A percentile compares a stretch with the other conserved stretches of the same genome.
phyloP scores from a whole-genome alignment of 2,329 filamentous ascomycete genomes.

The Clonostachys rhizophaga region DNA sequence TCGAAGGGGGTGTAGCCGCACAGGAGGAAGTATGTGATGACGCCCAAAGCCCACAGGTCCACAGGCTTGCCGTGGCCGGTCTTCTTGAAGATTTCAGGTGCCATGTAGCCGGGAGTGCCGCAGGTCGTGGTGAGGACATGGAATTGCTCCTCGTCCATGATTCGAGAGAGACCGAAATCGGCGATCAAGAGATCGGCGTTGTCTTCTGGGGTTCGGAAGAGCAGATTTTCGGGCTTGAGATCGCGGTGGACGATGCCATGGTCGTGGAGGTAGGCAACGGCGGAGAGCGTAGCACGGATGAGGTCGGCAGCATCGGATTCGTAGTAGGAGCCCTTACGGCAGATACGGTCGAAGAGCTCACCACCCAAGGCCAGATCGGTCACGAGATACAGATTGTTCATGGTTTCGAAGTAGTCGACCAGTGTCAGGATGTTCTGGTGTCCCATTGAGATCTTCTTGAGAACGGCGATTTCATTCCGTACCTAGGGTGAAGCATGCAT shows the following conservation, averaged over 20 bases:
- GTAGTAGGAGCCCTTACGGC: constrained; percentile 97
- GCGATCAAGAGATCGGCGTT: constrained; percentile 96
- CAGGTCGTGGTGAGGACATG: constrained; percentile 97
- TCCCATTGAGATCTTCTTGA: constrained; percentile 98
- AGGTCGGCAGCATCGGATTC: constrained; percentile 95
- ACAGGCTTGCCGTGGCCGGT: constrained; percentile 96
- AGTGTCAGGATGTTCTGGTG: constrained; percentile 97
- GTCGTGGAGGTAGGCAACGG: constrained; percentile 97
- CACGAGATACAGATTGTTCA: constrained; percentile 98
- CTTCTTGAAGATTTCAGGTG: constrained; percentile 98
- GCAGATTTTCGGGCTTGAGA: constrained; percentile 92
- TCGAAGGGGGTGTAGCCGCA: constrained; percentile 99
- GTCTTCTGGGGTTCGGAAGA: constrained; percentile 96
- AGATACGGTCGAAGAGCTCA: constrained; percentile 97
- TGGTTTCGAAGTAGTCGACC: constrained; percentile 98
- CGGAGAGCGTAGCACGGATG: constrained; percentile 89
- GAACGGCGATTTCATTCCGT: constrained; percentile 94
- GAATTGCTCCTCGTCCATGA: constrained; percentile 99
- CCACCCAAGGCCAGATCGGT: constrained; percentile 95
- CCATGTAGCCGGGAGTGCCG: constrained; percentile 98
- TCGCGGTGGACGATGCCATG: constrained; percentile 98
- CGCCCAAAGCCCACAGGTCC: constrained; percentile 96
- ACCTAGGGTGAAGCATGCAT: constrained; percentile 47
- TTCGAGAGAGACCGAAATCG: constrained; percentile 90
- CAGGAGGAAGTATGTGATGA: constrained; percentile 97